Percentiles rank a stretch among this genome's conserved stretches.
These are phyloP conservation scores for Bruguiera parviflora DNA, from an alignment of 345 rosid species.

Conservation along the genomic window DNA sequence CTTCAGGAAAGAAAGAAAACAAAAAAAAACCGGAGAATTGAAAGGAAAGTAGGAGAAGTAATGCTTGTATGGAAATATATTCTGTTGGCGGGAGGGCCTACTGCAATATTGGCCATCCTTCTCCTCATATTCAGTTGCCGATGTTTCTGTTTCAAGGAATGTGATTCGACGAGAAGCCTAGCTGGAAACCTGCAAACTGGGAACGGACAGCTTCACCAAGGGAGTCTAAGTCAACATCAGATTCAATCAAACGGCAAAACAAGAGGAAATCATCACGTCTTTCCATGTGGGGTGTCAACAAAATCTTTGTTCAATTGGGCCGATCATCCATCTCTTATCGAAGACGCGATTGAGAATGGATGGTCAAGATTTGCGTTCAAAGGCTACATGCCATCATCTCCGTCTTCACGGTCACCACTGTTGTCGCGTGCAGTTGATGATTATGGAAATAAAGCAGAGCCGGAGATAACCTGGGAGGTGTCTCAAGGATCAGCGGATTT, in stretches of 20 bases:
- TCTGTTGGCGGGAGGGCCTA: slow-evolving; percentile 29
- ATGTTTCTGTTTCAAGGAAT: slow-evolving; percentile 31
- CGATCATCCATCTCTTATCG: slow-evolving; percentile 64
- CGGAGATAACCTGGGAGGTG: slow-evolving; percentile 79
- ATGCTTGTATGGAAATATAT: slow-evolving; percentile 43
- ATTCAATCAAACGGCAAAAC: slow-evolving; percentile 40
- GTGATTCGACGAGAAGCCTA: slow-evolving; percentile 8
- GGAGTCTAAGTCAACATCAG: slow-evolving; percentile 31
- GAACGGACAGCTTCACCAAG: slow-evolving; percentile 54
- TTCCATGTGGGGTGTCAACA: slow-evolving; percentile 44
- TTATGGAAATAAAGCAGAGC: slow-evolving; percentile 32
- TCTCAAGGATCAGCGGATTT: slow-evolving; percentile 74
- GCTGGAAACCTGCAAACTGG: slow-evolving; percentile 47
- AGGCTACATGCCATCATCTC: slow-evolving; percentile 33
- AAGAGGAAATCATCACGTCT: slow-evolving; percentile 42
- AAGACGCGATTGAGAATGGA: slow-evolving; percentile 76
- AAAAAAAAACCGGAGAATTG: background rate
- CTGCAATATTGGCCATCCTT: slow-evolving; percentile 22
- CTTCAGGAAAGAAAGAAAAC: too few species aligned
- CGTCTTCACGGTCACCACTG: slow-evolving; percentile 37
- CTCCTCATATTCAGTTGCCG: slow-evolving; percentile 41
- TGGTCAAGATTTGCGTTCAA: slow-evolving; percentile 86
- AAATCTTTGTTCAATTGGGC: slow-evolving; percentile 63
- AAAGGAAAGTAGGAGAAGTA: slow-evolving; percentile 13
- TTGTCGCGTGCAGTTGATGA: slow-evolving; percentile 50